A percentile compares a stretch with the other conserved stretches of the same genome.
phyloP scores from a whole-genome alignment of 805 yeast species.

The Nakazawaea wickerhamii region DNA sequence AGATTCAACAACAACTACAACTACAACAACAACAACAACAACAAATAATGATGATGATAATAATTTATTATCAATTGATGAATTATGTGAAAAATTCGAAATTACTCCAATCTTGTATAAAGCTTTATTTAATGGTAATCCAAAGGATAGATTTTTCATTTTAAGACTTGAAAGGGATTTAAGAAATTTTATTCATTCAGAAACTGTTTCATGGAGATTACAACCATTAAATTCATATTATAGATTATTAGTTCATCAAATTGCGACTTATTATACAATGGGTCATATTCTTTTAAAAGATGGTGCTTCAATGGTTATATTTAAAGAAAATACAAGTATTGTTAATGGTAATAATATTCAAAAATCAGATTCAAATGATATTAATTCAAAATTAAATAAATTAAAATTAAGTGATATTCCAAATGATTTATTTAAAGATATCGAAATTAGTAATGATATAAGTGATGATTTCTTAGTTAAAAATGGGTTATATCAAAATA shows the following conservation, averaged over 20 bases:
- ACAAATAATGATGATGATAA: not conserved
- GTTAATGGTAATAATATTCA: constrained; percentile 30
- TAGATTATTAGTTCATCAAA: constrained; percentile 61
- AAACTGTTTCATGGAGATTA: constrained; percentile 36
- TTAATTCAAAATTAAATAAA: constrained; percentile 28
- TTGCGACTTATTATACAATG: constrained; percentile 60
- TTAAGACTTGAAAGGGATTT: constrained; percentile 44
- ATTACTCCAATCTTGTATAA: constrained; percentile 16
- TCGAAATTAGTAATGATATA: constrained; percentile 12
- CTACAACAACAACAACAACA: not conserved
- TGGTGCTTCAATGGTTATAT: constrained; percentile 40
- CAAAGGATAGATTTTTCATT: constrained; percentile 45
- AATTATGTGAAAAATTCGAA: constrained; percentile 17
- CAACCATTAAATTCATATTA: constrained; percentile 64
- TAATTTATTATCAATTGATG: no score
- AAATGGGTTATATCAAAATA: constrained; percentile 8
- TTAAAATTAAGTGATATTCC: constrained; percentile 23
- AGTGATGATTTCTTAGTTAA: constrained; percentile 13
- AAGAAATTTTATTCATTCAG: constrained; percentile 35
- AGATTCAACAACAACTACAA: not conserved
- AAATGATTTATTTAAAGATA: constrained; percentile 12
- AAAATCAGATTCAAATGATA: constrained; percentile 27
- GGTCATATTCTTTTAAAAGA: constrained; percentile 52
- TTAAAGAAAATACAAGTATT: constrained; percentile 30
- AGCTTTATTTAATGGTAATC: constrained; percentile 33